Evolutionary conservation across 2,329 filamentous ascomycete species (phyloP), one percentile per base, ranked within the genome.

Genomic region (Penicillium sp.): DNA sequence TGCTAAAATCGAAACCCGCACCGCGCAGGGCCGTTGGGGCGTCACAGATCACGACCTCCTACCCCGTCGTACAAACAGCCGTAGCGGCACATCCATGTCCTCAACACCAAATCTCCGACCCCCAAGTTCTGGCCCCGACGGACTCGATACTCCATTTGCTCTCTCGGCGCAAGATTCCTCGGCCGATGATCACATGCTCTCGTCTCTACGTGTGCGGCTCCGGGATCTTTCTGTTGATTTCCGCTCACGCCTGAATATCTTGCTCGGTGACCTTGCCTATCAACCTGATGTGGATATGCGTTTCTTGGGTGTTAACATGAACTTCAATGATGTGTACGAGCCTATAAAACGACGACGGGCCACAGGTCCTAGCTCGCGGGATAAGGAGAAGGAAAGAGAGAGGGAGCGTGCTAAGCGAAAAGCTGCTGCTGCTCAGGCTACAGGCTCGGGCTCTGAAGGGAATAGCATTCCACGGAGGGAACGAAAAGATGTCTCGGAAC

Each of bases 251-350:
- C 82, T 97, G 47, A 91, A 91, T 71, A 80, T 92, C 40, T 77
- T 99, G 52, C 79, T 99, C 3, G 92, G 94, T 14, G 95, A 99
- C 72, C 74, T 99, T 60, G 89, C 91, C 8, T 93, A 95, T 75
- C 93, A 97, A 75, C 88, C 92, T 1, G 94, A 99, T 72, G 87
- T 92, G 49, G 94, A 99, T 73, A 90, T 99, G 86, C 83, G 93
- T 52, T 97, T 97, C 79, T 77, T 99, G 62, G 94, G 91, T 37
- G 92, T 97, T 45, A 90, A 94, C 40, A 97, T 99, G 91, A 99
- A 97, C 76, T 99, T 97, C 75, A 99, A 99, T 75, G 93, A 97
- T 71, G 89, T 96, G 25, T 97, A 97, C 74, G 85, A 90, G 74
- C 89, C 90, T 14, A 84, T 87, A 66, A 83, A 87, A 71, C 86